Conservation (phyloP, 2,329 filamentous ascomycete species). For the Stagonosporopsis vannaccii region DNA sequence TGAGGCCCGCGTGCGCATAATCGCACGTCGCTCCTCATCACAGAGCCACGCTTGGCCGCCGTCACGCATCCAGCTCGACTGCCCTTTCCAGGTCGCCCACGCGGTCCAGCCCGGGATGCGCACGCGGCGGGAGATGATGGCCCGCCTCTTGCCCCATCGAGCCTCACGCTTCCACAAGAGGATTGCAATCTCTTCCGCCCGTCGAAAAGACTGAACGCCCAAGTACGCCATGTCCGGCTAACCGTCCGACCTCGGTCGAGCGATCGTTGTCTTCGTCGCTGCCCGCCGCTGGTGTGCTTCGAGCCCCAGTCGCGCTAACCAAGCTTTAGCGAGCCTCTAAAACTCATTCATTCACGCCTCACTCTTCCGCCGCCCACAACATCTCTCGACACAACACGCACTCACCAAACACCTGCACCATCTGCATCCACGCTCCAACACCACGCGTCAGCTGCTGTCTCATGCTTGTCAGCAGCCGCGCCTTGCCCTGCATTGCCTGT, state of each 20-base stretch:
- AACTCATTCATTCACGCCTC: not conserved
- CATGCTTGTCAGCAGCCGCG: conserved; percentile 8
- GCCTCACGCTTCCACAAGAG: conserved; percentile 1
- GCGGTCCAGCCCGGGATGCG: not conserved
- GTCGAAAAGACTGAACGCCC: conserved; percentile 5
- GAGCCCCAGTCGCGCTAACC: not conserved
- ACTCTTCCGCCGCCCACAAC: not conserved
- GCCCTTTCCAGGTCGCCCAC: not conserved
- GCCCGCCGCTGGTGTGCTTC: not conserved
- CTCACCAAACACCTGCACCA: not conserved
- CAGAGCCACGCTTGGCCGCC: not conserved
- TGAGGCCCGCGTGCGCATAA: conserved; percentile 10
- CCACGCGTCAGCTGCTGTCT: conserved; percentile 11
- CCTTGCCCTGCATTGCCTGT: conserved; percentile 23
- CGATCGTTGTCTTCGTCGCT: not conserved
- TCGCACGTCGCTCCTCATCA: not conserved
- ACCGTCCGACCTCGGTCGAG: conserved; percentile 5
- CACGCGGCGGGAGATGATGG: conserved; percentile 1
- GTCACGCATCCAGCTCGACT: not conserved
- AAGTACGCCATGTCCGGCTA: conserved; percentile 5
- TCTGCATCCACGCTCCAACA: not conserved
- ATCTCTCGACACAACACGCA: not conserved
- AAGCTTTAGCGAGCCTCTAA: conserved; percentile 1
- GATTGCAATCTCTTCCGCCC: conserved; percentile 12
- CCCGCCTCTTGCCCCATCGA: conserved; percentile 6